phyloP scores from a whole-genome alignment of 257 asterid genomes.

The Solanum dulcamara region DNA sequence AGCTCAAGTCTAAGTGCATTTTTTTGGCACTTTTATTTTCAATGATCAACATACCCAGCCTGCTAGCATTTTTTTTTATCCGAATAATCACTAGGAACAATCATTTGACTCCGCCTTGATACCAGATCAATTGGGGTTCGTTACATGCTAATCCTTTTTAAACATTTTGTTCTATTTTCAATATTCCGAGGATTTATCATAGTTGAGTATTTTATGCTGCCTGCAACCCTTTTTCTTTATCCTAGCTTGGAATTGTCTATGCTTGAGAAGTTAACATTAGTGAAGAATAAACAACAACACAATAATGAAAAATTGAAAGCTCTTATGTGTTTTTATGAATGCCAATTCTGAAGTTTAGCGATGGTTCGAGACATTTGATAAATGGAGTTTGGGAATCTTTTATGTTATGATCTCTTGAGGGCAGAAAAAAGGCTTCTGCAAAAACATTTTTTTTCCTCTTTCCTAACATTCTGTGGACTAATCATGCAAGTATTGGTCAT shows the following conservation, averaged over 20 bases:
- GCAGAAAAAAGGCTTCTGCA: background rate
- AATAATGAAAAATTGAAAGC: background rate
- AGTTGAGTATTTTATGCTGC: background rate
- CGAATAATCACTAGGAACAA: background rate
- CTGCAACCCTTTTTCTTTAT: background rate
- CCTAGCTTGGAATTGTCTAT: background rate
- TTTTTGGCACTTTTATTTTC: background rate
- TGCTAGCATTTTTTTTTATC: background rate
- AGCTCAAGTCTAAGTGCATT: background rate
- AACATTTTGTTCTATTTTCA: background rate
- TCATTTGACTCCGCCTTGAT: background rate
- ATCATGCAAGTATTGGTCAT: background rate
- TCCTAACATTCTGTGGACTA: background rate
- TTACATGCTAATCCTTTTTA: background rate
- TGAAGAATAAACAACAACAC: background rate
- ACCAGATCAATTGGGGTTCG: background rate
- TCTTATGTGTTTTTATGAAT: background rate
- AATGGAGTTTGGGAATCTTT: background rate
- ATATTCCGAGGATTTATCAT: background rate
- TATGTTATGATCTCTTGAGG: background rate
- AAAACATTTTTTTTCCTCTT: background rate
- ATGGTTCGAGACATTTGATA: background rate
- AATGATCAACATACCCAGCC: background rate
- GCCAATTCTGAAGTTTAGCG: background rate
- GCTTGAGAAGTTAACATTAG: background rate